Evolutionary conservation across 805 yeast genomes (phyloP), one percentile per base, ranked within the genome.

Genomic region (Gaillardinia entomophila): DNA sequence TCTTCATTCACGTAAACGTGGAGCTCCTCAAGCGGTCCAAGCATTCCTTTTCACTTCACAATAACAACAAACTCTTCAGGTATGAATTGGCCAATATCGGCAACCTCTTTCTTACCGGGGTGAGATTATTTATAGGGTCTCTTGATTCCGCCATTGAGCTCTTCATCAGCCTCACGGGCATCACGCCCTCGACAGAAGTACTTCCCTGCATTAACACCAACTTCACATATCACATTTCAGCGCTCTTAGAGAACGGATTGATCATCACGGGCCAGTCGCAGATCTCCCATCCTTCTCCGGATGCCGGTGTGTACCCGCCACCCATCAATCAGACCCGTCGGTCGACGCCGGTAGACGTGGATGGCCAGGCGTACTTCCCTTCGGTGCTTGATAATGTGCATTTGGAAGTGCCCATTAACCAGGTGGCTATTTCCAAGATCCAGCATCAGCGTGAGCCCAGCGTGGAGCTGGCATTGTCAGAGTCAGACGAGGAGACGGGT

Each of bases 201-300:
- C 53, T 85, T 4, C 95, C 96, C 0, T 87, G 95, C 40, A 62
- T 88, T 25, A 86, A 83, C 48, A 83, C 95, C 6, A 85, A 82
- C 46, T 84, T 83, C 60, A 78, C 89, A 12, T 85, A 86, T 43
- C 95, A 88, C 48, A 87, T 89, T 17, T 79, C 90, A 31, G 96
- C 96, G 0, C 44, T 72, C 18, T 62, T 89, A 27, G 60, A 62
- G 22, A 74, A 85, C 54, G 95, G 94, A 2, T 64, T 71, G 3
- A 65, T 82, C 2, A 79, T 89, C 23, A 82, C 89, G 0, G 97
- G 97, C 10, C 97, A 89, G 54, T 81, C 90, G 3, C 95, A 88
- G 50, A 89, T 89, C 8, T 86, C 96, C 2, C 97, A 89, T 57
- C 97, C 97, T 1, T 60, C 71, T 12, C 55, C 50, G 16, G 45